Base-by-base conservation (phyloP, 768 basidiomycete species). In the Mrakia frigida region DNA sequence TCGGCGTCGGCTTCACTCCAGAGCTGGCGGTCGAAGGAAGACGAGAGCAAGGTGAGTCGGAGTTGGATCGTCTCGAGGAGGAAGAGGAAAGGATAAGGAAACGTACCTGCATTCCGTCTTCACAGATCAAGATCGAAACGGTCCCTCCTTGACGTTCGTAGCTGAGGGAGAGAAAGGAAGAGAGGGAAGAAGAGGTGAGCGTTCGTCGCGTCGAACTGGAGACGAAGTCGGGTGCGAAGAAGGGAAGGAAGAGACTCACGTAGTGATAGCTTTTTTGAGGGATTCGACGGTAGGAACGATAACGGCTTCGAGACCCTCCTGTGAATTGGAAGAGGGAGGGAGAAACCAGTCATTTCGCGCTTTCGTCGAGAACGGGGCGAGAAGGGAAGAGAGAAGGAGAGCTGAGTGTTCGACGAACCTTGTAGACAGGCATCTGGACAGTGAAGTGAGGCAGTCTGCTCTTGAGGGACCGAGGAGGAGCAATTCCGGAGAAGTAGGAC, bases 131-230 rank as follows among this genome's bases (percentile, higher is more conserved):
- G 81, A 94, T 92, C 37, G 88, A 82, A 14, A 90, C 91, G 0
- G 90, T 90, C 7, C 92, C 92, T 68, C 93, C 92, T 82, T 94
- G 92, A n/a, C 92, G 86, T 7, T 92, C 92, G 81, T 93, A 83
- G 28, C 56, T 56, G 56, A 25, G 56, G 3, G 11, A 10, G 18
- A 3, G 13, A 7, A 56, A 0, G 10, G 52, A n/a, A 56, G 56
- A 7, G 28, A 25, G 56, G 10, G 13, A 3, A 18, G 16, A 7
- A 23, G 14, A 16, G 28, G 56, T 56, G 2, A 28, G 56, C 56
- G 25, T 50, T 50, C 6, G 10, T 43, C 43, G 43, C 18, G 46
- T 50, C 46, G 46, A 50, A 21, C 46, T 9, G 21, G 46, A 56
- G 14, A 52, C 18, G 16, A 52, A 9, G 50, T 6, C 50, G 50